These are phyloP conservation scores for Fomitopsis pulvina DNA, from an alignment of 768 basidiomycete genomes.

Conservation along the genomic window DNA sequence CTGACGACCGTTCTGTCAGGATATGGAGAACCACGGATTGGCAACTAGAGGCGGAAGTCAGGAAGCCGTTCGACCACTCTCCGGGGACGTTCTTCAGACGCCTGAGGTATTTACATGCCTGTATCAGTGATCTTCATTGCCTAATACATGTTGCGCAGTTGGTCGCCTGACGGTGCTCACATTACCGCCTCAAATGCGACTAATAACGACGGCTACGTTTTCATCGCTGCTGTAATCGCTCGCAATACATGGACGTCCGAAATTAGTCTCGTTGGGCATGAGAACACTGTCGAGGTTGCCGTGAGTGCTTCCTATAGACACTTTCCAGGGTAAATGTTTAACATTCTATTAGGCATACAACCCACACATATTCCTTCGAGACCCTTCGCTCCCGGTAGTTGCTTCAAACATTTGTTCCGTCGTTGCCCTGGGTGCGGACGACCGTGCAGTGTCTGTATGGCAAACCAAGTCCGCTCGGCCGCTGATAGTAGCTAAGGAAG, in stretches of 20 bases:
- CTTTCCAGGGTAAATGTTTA: neutral
- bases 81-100: slow-evolving; percentile 94
- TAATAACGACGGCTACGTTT: slow-evolving; percentile 93
- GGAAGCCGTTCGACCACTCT: slow-evolving; percentile 88
- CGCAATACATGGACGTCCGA: slow-evolving; percentile 86
- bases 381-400: slow-evolving; percentile 55
- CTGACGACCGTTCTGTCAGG: slow-evolving; percentile 93
- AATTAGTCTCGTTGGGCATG: slow-evolving; percentile 93
- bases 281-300: slow-evolving; percentile 94
- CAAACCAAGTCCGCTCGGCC: slow-evolving; percentile 89
- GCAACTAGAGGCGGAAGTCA: slow-evolving; percentile 77
- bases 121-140: neutral
- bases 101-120: slow-evolving; percentile 50
- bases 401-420: slow-evolving; percentile 87
- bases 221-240: slow-evolving; percentile 94
- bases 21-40: slow-evolving; percentile 96
- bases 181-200: slow-evolving; percentile 97
- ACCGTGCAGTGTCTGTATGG: slow-evolving; percentile 93
- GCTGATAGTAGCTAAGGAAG: slow-evolving; percentile 87
- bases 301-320: slow-evolving; percentile 36
- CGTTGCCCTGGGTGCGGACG: slow-evolving; percentile 90
- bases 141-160: slow-evolving; percentile 40
- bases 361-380: slow-evolving; percentile 87
- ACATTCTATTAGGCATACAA: slow-evolving; percentile 70
- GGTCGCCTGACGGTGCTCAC: slow-evolving; percentile 99